Base-by-base conservation (phyloP, 345 rosid genomes). In the Brassica nigra region DNA sequence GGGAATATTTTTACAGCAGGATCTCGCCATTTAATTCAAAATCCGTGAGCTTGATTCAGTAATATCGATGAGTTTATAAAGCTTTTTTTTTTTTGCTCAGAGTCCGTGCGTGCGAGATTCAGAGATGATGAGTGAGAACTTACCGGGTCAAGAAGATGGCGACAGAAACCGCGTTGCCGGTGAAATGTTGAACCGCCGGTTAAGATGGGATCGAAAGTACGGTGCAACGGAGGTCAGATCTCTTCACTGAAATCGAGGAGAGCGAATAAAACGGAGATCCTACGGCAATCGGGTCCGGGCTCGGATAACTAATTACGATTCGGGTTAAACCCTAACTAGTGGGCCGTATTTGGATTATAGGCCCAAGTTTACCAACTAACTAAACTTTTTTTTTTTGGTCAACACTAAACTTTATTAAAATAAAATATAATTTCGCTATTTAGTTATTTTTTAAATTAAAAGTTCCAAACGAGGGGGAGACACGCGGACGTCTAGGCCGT, bases 21-120 rank as follows among this genome's bases (percentile, higher is more conserved):
- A 80, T 80, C 83, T 74, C 61, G 66, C 83, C 83, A 69, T 80
- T 28, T 28, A 68, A 80, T 75, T 58, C 54, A 27, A 74, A 80
- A n/a, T 39, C 74, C 30, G 52, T 12, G 54, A 74, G 74, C 78
- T 79, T 68, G 5, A 62, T 61, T 67, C 18, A 64, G 58, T 74
- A 67, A 73, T 61, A 64, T 67, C 73, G 62, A 66, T 66, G 68
- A 72, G 77, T 78, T 71, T 71, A 34, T 42, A 61, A 44, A 66
- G 2, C 36, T 2, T 37, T 28, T 23, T 0, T 42, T 49, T 42
- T 76, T 12, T 20, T 23, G 67, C 36, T 65, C 52, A 66, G 68
- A 29, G 58, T 47, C 75, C 2, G 62, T 47, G 75, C 42, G 61
- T 47, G 57, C 34, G 4, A 44, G 57, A 67, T 57, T 37, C 52